Evolutionary conservation across 2,329 filamentous ascomycete genomes (phyloP), one percentile per base, ranked within the genome.

Genomic region (Albophoma yamanashiensis): DNA sequence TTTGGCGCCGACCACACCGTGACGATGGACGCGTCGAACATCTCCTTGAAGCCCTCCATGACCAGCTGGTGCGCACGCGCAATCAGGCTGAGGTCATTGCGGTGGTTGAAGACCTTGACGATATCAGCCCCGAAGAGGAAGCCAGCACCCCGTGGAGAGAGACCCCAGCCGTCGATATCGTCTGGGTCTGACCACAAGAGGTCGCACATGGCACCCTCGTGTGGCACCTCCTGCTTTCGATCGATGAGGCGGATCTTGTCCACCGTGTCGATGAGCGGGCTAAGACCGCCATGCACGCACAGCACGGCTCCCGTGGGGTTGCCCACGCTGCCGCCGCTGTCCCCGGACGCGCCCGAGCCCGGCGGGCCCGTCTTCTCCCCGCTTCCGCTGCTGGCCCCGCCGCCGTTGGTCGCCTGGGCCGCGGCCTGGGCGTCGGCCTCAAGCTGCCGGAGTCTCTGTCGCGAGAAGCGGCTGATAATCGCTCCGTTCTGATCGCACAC

Each of bases 21-120:
- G 50, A 97, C 94, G 64, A 99, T 97, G 56, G 87, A 91, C 17
- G 87, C 89, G 71, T 96, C 91, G 70, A 97, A 99, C 92, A 97
- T 97, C 73, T 97, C 94, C 76, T 97, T 97, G 75, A 97, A 99
- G 0, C 94, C 94, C 73, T 99, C 94, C 94, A 97, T 99, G 64
- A 99, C 94, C 27, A 99, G 85, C 74, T 99, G 94, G 71, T 99
- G 94, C 1, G 94, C 94, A 59, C 94, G 86, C 22, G 93, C 94
- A 65, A 99, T 94, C 58, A 99, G 82, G 27, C 88, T 91, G 36
- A 99, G 82, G 70, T 96, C 91, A 73, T 99, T 99, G 61, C 87
- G 85, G 74, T 97, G 88, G 75, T 97, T 99, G 78, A 99, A 99
- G 64, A 87, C 86, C 69, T 94, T 95, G 69, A 97, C 93, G 61